These are phyloP conservation scores for Pisolithus thermaeus DNA, from an alignment of 1,284 basidiomycete species.

Conservation along the genomic window DNA sequence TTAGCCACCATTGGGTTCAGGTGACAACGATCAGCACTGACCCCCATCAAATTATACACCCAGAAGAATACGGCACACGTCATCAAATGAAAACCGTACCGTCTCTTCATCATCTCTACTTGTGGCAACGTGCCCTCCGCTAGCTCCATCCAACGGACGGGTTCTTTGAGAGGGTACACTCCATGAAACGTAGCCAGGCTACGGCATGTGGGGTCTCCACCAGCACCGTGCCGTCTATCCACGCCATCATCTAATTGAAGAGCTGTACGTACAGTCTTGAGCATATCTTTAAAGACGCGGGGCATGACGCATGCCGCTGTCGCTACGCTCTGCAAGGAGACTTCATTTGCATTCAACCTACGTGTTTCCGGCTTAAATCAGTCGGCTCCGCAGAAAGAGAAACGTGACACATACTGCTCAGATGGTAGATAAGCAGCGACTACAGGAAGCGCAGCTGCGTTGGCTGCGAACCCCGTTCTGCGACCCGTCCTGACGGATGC, in stretches of 20 bases:
- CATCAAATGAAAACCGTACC: slow-evolving; percentile 14
- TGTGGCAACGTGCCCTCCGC: slow-evolving; percentile 17
- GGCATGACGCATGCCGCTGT: slow-evolving; percentile 19
- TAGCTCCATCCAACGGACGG: slow-evolving; percentile 25
- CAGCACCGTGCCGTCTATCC: neutral
- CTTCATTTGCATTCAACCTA: slow-evolving; percentile 24
- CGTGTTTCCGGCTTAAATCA: neutral
- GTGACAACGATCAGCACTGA: neutral
- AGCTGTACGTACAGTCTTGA: slow-evolving; percentile 20
- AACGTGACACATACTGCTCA: slow-evolving; percentile 17
- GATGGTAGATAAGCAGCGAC: slow-evolving; percentile 29
- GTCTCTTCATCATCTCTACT: slow-evolving; percentile 12
- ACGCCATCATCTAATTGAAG: slow-evolving; percentile 7
- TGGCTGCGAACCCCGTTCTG: slow-evolving; percentile 24
- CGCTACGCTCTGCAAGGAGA: slow-evolving; percentile 21
- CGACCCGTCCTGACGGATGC: slow-evolving; percentile 19
- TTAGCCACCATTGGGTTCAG: neutral
- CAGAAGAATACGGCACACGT: slow-evolving; percentile 27
- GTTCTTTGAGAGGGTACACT: slow-evolving; percentile 8
- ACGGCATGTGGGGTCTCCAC: slow-evolving; percentile 16
- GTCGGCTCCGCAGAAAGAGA: neutral
- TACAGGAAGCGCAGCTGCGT: slow-evolving; percentile 17
- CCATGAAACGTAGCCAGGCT: slow-evolving; percentile 17
- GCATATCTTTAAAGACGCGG: slow-evolving; percentile 16
- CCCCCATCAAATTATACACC: slow-evolving; percentile 30